Evolutionary conservation across 2,329 filamentous ascomycete species (phyloP), one percentile per base, ranked within the genome.

Genomic region (Leptosphaerulina australis): DNA sequence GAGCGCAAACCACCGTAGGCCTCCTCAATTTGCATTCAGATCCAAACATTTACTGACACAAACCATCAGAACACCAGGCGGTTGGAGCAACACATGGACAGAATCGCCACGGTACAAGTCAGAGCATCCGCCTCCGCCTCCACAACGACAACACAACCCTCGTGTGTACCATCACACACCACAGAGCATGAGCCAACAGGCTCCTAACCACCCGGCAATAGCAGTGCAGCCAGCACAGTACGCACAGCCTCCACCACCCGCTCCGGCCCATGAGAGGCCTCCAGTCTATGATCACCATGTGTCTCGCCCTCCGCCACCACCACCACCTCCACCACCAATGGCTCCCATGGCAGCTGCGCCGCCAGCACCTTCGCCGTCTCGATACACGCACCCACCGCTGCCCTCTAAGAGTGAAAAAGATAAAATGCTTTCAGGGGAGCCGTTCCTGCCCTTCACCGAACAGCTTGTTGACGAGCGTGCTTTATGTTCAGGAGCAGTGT

Each of bases 401-500:
- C 48, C 48, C n/a, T 43, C 48, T 59, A 75, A 80, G 53, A 88
- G 86, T 2, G 90, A 96, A 68, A 94, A 93, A 72, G 88, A 95
- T 53, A 90, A 94, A 70, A 97, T 97, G 93, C 77, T 96, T 12
- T 80, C 81, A 22, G 89, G 90, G 12, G 82, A 88, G 26, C 81
- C 84, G 14, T 97, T 91, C 73, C 86, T 86, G 55, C 89, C 90
- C 9, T 92, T 88, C 56, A 86, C 89, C 67, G 83, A 85, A 51
- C 87, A 91, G 63, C 81, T 97, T 5, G 81, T 89, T 14, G 81
- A 89, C 14, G 92, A 97, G 66, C 87, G 92, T n/a, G 86, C 93
- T 68, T 83, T 88, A 47, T 97, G 93, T 75, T 88, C 85, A 57
- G 83, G 84, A 12, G 90, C 90, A 5, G 85, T 92, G 63, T 92